phyloP scores from a whole-genome alignment of 352 stramenopile genomes.

The Aphanomyces stellatus region DNA sequence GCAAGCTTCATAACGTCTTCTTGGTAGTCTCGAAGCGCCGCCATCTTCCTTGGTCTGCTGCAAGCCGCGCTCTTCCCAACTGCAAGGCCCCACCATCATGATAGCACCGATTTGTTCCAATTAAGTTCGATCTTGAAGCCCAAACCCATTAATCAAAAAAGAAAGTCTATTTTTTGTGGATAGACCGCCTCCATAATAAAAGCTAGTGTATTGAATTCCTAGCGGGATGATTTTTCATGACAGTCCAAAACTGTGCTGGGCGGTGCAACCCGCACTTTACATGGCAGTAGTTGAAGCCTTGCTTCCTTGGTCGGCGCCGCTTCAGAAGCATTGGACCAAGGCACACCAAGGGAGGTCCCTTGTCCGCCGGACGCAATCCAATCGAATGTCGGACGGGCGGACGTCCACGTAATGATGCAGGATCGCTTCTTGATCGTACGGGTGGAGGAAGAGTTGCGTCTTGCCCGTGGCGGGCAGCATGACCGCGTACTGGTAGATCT shows the following conservation, averaged over 20 bases:
- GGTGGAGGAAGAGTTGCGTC: neutral
- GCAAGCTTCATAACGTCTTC: constrained; percentile 53
- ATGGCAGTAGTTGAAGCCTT: too few species aligned
- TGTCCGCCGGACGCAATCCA: neutral
- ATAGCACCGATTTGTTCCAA: neutral
- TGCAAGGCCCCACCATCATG: neutral
- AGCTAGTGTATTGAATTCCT: too few species aligned
- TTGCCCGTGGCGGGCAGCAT: neutral
- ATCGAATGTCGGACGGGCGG: neutral
- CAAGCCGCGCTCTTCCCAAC: neutral
- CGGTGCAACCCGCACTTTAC: too few species aligned
- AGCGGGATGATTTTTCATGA: too few species aligned
- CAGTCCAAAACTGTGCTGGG: too few species aligned
- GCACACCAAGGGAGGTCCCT: neutral
- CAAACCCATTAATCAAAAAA: too few species aligned
- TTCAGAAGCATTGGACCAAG: constrained; percentile 5
- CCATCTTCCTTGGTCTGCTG: neutral
- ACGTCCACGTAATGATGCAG: constrained; percentile 8
- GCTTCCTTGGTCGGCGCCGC: too few species aligned
- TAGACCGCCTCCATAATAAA: neutral
- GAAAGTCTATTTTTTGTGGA: neutral
- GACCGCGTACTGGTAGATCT: neutral
- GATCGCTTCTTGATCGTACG: neutral
- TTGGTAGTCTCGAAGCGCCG: constrained; percentile 55
- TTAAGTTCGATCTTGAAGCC: neutral